phyloP scores from a whole-genome alignment of 2,329 filamentous ascomycete species.

The Sclerotinia nivalis region DNA sequence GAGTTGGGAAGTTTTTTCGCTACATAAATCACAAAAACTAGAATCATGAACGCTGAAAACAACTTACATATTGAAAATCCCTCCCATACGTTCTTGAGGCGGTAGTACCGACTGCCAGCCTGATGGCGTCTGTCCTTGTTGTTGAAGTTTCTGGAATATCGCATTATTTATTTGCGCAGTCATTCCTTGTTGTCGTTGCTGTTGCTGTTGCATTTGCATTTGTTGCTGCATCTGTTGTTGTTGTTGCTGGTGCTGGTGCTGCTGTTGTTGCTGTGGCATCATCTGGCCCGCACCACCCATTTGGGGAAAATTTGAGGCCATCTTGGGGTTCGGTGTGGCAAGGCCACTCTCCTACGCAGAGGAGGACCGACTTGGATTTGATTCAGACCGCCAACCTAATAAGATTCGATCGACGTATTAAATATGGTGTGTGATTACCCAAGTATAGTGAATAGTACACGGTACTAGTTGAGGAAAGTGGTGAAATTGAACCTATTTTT shows the following conservation, averaged over 20 bases:
- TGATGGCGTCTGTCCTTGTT: slow-evolving; percentile 28
- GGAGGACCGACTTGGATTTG: slow-evolving; percentile 30
- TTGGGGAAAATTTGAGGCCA: slow-evolving; percentile 41
- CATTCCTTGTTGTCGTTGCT: slow-evolving; percentile 14
- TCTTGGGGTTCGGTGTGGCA: slow-evolving; percentile 35
- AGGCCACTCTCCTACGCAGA: slow-evolving; percentile 34
- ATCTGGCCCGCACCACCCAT: slow-evolving; percentile 37
- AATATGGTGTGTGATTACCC: slow-evolving; percentile 13
- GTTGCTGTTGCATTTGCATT: not conserved
- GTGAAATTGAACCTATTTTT: slow-evolving; percentile 14
- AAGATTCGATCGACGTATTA: slow-evolving; percentile 12
- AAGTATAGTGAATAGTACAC: slow-evolving; percentile 22
- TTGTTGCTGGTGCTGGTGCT: slow-evolving; percentile 31
- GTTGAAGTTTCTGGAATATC: slow-evolving; percentile 38
- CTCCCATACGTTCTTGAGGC: slow-evolving; percentile 37
- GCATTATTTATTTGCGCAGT: slow-evolving; percentile 34
- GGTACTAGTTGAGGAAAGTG: slow-evolving; percentile 9
- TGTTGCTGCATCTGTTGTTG: slow-evolving; percentile 22
- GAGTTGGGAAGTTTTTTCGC: not conserved
- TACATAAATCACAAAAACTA: not conserved
- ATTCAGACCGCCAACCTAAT: slow-evolving; percentile 27
- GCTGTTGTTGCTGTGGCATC: slow-evolving; percentile 37
- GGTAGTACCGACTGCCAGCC: slow-evolving; percentile 38
- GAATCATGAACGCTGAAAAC: not conserved
- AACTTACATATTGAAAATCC: slow-evolving; percentile 38